phyloP scores from a whole-genome alignment of 768 basidiomycete species.

The Candolleomyces efflorescens region DNA sequence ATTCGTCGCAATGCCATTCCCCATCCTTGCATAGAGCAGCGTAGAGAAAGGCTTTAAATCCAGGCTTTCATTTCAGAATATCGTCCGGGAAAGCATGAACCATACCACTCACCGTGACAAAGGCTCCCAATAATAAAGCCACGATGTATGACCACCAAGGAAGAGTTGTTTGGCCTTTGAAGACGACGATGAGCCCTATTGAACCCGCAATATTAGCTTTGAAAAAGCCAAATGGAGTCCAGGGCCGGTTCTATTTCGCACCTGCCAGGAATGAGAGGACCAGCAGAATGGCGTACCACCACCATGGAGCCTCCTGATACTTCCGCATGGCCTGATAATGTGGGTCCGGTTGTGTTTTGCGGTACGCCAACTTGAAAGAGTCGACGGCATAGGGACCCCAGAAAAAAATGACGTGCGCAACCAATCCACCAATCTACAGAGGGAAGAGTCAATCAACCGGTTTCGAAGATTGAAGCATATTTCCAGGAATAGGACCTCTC shows the following conservation, averaged over 20 bases:
- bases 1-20: constrained; percentile 6
- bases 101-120: constrained; percentile 27
- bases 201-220: background rate
- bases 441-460: background rate
- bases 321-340: constrained; percentile 3
- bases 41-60: constrained; percentile 6
- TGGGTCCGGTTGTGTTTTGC: constrained; percentile 32
- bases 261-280: constrained; percentile 52
- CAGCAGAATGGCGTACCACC: constrained; percentile 53
- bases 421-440: constrained; percentile 51
- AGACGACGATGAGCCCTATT: constrained; percentile 46
- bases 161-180: constrained; percentile 55
- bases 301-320: constrained; percentile 35
- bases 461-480: background rate
- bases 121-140: constrained; percentile 48
- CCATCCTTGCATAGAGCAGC: constrained; percentile 2
- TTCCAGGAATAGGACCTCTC: too few species aligned
- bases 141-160: constrained; percentile 62
- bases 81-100: too few species aligned
- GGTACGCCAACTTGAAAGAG: constrained; percentile 44
- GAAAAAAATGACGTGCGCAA: constrained; percentile 55
- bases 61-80: too few species aligned
- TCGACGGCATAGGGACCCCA: constrained; percentile 44
- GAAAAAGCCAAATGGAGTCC: constrained; percentile 1
- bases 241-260: constrained; percentile 16